phyloP scores from a whole-genome alignment of 495 filamentous ascomycete genomes.

The Xylaria castorea region DNA sequence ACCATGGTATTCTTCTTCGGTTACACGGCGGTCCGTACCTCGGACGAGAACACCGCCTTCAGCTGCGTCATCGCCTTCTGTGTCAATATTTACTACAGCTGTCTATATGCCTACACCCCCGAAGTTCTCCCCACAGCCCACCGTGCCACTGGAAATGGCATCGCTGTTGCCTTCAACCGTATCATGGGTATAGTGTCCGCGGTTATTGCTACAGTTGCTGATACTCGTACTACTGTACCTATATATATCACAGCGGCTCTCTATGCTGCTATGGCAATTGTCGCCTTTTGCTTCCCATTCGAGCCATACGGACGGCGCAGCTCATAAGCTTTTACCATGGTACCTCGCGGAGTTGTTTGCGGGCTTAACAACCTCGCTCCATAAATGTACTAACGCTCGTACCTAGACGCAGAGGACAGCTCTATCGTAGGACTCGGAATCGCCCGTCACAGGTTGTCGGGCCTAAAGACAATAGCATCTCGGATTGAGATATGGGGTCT shows the following conservation, averaged over 20 bases:
- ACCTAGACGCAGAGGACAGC: background rate
- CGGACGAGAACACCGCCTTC: conserved; percentile 67
- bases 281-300: conserved; percentile 69
- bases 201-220: conserved; percentile 64
- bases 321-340: conserved; percentile 48
- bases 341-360: background rate
- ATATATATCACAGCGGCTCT: conserved; percentile 74
- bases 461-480: no score
- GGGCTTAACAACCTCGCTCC: no score
- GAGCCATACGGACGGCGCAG: conserved; percentile 74
- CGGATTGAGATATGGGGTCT: background rate
- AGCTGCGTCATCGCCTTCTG: conserved; percentile 71
- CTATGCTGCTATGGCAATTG: conserved; percentile 67
- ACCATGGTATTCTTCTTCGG: conserved; percentile 73
- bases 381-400: background rate
- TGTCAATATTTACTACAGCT: conserved; percentile 76
- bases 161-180: conserved; percentile 71
- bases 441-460: background rate
- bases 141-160: conserved; percentile 72
- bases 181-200: conserved; percentile 76
- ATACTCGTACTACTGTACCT: conserved; percentile 66
- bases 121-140: conserved; percentile 71
- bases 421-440: background rate
- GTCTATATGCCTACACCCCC: conserved; percentile 68
- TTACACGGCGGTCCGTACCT: conserved; percentile 67